Evolutionary conservation across 768 basidiomycete genomes (phyloP).

Genomic region (Rickenella mellea): DNA sequence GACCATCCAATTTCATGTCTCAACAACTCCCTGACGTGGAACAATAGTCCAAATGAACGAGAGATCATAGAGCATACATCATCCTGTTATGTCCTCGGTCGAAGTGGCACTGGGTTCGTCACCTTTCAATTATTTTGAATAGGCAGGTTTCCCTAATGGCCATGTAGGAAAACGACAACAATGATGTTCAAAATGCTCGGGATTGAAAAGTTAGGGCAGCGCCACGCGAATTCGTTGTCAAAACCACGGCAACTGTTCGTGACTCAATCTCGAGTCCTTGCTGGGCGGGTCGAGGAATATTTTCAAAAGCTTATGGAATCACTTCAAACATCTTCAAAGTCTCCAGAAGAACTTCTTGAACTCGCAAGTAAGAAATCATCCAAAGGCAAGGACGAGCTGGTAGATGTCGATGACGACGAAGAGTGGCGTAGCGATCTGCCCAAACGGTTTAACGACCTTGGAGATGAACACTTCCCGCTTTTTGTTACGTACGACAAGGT

Average conservation of each 20-base stretch:
- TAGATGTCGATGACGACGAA: constrained; percentile 33
- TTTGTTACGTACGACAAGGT: constrained; percentile 62
- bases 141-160: neutral
- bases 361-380: constrained; percentile 10
- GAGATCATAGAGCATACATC: constrained; percentile 47
- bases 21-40: neutral
- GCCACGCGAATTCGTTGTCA: constrained; percentile 18
- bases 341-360: constrained; percentile 28
- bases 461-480: constrained; percentile 56
- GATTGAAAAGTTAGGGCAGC: constrained; percentile 46
- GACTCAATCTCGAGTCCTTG: constrained; percentile 58
- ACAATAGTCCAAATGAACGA: constrained; percentile 33
- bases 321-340: constrained; percentile 24
- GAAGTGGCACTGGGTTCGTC: constrained; percentile 65
- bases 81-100: constrained; percentile 58
- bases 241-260: constrained; percentile 65
- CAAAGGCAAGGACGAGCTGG: constrained; percentile 16
- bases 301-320: constrained; percentile 44
- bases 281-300: constrained; percentile 62
- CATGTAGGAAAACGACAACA: constrained; percentile 58
- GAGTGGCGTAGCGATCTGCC: constrained; percentile 38
- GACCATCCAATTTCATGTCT: constrained; percentile 3
- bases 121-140: neutral
- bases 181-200: constrained; percentile 72
- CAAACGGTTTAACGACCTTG: constrained; percentile 40